Evolutionary conservation across 208 protist species (phyloP), one percentile per base, ranked within the genome.

Genomic region (Leptomonas pyrrhocoris): DNA sequence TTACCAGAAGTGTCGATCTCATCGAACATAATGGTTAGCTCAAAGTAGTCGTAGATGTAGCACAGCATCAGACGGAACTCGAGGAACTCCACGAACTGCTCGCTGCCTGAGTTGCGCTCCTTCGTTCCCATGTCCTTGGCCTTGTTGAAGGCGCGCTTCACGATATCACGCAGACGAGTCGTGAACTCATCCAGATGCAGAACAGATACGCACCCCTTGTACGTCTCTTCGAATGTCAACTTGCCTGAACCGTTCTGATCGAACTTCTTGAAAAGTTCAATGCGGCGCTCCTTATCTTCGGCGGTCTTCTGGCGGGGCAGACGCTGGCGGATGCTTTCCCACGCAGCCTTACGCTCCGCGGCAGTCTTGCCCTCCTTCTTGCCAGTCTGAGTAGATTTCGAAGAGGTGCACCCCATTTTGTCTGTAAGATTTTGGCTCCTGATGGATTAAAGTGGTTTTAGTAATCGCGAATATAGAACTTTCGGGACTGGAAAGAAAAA

Each of bases 21-120:
- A 70, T 93, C 88, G 72, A 96, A 92, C 81, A 96, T 93, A 30
- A 91, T 69, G 8, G 80, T 89, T 69, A 96, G 81, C 64, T 85
- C 65, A 53, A 88, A 85, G 73, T 76, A 83, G 77, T 85, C 72
- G 74, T 84, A 82, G 63, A 88, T 88, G 77, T 74, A 90, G 75
- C 72, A 90, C 38, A 95, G 78, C 63, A 95, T 80, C 55, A 93
- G 71, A 67, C 87, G 84, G 81, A 95, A 95, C 78, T 92, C 87
- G 5, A 81, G 67, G 63, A 86, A 85, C 66, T 88, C 79, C 38
- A 93, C 85, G 21, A 75, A 81, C 53, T 95, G 74, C 2, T 51
- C 63, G 38, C 55, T 68, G 36, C 81, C 84, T 18, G 19, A 36
- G 66, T 51, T 63, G 66, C 67, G 46, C 46, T 68, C 74, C 50